Conservation (phyloP, 176 grass and related monocot species). For the Poa pratensis region DNA sequence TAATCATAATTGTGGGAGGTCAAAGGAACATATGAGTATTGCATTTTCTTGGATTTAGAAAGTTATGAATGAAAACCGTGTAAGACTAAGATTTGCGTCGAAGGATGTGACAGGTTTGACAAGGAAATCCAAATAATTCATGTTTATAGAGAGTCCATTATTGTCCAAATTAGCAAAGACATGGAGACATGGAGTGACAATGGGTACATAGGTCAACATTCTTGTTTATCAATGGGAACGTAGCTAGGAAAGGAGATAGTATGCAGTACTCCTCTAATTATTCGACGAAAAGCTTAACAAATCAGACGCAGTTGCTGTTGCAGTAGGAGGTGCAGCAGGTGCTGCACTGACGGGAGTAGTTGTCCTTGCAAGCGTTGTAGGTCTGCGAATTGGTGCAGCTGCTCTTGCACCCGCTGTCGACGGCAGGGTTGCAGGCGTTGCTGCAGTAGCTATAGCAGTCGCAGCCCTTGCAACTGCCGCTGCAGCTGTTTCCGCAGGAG, state of each 20-base stretch:
- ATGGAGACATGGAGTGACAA: too few species aligned
- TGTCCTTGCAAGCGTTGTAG: neutral
- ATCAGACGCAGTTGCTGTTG: neutral
- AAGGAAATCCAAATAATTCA: too few species aligned
- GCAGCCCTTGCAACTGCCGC: neutral
- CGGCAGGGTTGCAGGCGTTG: neutral
- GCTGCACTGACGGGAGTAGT: neutral
- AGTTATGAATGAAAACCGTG: too few species aligned
- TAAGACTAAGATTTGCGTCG: too few species aligned
- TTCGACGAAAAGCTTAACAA: neutral
- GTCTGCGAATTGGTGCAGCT: neutral
- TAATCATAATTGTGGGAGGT: too few species aligned
- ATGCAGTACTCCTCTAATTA: neutral
- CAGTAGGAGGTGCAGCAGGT: slow-evolving; percentile 12
- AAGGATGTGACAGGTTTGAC: too few species aligned
- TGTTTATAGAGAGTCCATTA: too few species aligned
- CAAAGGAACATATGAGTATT: too few species aligned
- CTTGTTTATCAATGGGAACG: neutral
- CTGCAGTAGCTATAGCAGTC: neutral
- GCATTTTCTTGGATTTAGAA: too few species aligned
- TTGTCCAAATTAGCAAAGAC: too few species aligned
- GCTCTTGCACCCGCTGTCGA: neutral
- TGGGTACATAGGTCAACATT: too few species aligned
- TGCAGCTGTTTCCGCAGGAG: neutral
- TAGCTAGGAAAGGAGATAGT: neutral